Percentiles rank a stretch among this genome's conserved stretches.
Evolutionary conservation across 257 asterid genomes (phyloP).

Genomic region (Salvia splendens): DNA sequence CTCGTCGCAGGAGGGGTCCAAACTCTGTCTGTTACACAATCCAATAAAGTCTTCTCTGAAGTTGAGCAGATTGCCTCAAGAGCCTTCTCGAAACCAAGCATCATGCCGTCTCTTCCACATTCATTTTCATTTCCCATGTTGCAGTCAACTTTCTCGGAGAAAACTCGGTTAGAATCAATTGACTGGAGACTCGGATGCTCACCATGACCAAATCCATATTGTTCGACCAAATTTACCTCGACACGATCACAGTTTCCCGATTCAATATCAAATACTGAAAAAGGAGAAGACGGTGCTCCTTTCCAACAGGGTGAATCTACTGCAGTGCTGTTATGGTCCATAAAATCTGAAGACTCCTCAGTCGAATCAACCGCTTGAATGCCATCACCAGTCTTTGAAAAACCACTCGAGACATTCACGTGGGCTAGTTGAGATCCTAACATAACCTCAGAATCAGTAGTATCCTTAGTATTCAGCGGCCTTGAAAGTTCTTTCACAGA

Average conservation of each 20-base stretch:
- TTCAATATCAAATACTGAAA: conserved; percentile 55
- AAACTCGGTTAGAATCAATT: conserved; percentile 37
- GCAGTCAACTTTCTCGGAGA: conserved; percentile 41
- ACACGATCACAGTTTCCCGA: conserved; percentile 34
- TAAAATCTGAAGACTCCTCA: conserved; percentile 54
- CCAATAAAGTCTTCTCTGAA: conserved; percentile 37
- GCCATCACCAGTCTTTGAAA: conserved; percentile 32
- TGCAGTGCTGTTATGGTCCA: conserved; percentile 60
- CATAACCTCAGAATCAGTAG: conserved; percentile 27
- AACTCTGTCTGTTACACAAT: conserved; percentile 34
- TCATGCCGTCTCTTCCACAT: conserved; percentile 35
- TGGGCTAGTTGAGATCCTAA: conserved; percentile 45
- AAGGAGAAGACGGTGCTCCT: conserved; percentile 71
- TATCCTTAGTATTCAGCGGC: conserved; percentile 36
- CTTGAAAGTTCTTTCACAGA: conserved; percentile 38
- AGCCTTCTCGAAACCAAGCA: conserved; percentile 32
- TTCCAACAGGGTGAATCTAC: conserved; percentile 99
- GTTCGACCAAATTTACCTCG: conserved; percentile 42
- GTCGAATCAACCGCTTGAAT: conserved; percentile 41
- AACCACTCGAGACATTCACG: conserved; percentile 37
- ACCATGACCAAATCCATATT: conserved; percentile 37
- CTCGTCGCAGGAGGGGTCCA: conserved; percentile 31
- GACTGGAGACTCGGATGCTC: conserved; percentile 39
- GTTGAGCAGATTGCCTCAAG: conserved; percentile 36
- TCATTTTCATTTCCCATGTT: conserved; percentile 34